Evolutionary conservation across 2,329 filamentous ascomycete species (phyloP).

Genomic region (Ophiocordyceps camponoti-saundersi): DNA sequence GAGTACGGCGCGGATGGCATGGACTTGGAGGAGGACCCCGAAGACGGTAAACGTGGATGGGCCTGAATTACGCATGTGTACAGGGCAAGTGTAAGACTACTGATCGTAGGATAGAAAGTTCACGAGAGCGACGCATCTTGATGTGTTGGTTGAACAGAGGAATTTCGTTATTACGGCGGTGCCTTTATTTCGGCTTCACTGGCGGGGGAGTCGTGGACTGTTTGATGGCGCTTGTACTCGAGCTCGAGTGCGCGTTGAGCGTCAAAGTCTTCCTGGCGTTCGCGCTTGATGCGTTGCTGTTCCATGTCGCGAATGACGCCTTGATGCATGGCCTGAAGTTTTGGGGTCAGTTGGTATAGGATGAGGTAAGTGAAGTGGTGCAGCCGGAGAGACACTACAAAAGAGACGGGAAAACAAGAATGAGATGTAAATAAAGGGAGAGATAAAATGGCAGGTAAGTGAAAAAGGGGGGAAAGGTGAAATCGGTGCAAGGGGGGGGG

Average conservation of each 20-base stretch:
- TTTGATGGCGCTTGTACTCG: constrained; percentile 82
- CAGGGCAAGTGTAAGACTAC: not conserved
- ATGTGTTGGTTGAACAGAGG: not conserved
- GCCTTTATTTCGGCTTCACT: constrained; percentile 6
- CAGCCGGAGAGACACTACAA: no score
- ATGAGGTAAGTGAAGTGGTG: not conserved
- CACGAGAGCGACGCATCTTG: not conserved
- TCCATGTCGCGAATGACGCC: constrained; percentile 92
- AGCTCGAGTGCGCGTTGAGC: constrained; percentile 72
- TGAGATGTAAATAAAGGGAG: not conserved
- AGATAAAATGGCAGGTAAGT: no score
- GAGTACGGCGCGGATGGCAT: not conserved
- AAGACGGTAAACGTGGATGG: not conserved
- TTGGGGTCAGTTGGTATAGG: not conserved
- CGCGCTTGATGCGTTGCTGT: constrained; percentile 75
- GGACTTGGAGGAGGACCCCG: not conserved
- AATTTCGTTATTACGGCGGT: not conserved
- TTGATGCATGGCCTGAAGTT: constrained; percentile 70
- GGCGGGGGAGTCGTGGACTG: constrained; percentile 32
- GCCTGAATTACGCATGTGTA: no score
- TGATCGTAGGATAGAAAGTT: constrained; percentile 1
- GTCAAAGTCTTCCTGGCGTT: constrained; percentile 88
- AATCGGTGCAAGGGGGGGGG: no score
- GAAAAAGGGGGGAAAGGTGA: not conserved
- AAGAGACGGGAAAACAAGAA: not conserved